Conservation (phyloP, 371 early-diverging fungal species). For the Zopfochytrium polystomum region DNA sequence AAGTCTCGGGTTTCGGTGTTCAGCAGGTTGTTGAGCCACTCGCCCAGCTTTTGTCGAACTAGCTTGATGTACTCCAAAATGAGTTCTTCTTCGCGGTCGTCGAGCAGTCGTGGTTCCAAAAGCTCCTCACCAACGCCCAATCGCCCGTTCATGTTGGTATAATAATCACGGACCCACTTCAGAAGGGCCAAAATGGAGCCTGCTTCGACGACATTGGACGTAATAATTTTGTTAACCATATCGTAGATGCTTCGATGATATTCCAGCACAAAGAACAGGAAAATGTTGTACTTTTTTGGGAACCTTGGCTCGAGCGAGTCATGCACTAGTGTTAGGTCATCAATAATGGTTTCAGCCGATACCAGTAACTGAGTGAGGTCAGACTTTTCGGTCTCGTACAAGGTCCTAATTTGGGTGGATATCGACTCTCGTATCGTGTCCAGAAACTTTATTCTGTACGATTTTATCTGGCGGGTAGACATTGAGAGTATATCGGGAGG, state of each 20-base stretch:
- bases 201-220: conserved; percentile 53
- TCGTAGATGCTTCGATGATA: conserved; percentile 89
- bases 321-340: conserved; percentile 81
- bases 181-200: conserved; percentile 77
- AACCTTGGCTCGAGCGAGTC: conserved; percentile 85
- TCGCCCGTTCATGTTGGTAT: conserved; percentile 76
- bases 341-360: conserved; percentile 63
- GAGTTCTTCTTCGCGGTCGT: conserved; percentile 86
- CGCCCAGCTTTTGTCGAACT: conserved; percentile 76
- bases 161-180: conserved; percentile 89
- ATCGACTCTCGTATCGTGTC: conserved; percentile 71
- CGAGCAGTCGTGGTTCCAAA: conserved; percentile 84
- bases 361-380: conserved; percentile 49
- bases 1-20: conserved; percentile 78
- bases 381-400: conserved; percentile 28
- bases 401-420: conserved; percentile 53
- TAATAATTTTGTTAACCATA: conserved; percentile 63
- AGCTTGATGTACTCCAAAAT: conserved; percentile 83
- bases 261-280: conserved; percentile 85
- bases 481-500: neutral
- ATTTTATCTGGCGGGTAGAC: conserved; percentile 62
- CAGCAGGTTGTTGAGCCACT: conserved; percentile 90
- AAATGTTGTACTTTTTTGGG: conserved; percentile 87
- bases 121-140: conserved; percentile 84
- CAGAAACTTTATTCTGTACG: conserved; percentile 72